Base-by-base conservation (phyloP, 352 stramenopile species). In the Phytophthora macrochlamydospora region DNA sequence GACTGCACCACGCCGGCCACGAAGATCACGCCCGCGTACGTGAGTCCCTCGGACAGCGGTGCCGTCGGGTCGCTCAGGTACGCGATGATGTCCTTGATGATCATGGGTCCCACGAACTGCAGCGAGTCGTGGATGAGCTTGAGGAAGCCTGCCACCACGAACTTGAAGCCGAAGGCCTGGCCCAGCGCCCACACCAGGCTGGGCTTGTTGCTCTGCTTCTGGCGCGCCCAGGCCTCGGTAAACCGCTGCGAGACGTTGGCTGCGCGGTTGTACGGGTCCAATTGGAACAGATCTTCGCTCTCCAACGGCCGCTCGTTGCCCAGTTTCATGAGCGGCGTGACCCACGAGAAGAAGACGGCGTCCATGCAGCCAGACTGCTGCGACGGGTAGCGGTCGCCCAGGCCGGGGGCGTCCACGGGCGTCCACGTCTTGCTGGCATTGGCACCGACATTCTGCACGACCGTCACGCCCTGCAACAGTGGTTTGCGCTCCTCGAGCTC, bases 71-170 rank as follows among this genome's bases (percentile, higher is more conserved):
- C 83, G 24, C 69, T 85, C 45, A 96, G 59, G 63, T 82, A 95
- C 59, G 80, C 81, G 58, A 95, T 91, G 69, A 95, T 95, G 55
- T 89, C 70, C 70, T 94, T 92, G 74, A 95, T 92, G 44, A 94
- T 79, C 57, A 93, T 73, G 12, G 87, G 87, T 0, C 77, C 86
- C 8, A 95, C 85, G 67, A 95, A 95, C 79, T 94, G 87, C 53
- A 93, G 69, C 73, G 79, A 87, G 73, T 93, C 84, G 72, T 93
- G 85, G 48, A 95, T 55, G 48, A 94, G 71, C 69, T 94, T 95
- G 53, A 95, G 78, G 24, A 92, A 65, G 13, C 75, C 87, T 0
- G 87, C 84, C 1, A 75, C 55, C 14, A 73, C 61, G 38, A 90
- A 78, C 45, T 88, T 80, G 3, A 73, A 62, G 29, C 88, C 88